phyloP scores from a whole-genome alignment of 1,284 basidiomycete species.

The Leccinum pallidistipes region DNA sequence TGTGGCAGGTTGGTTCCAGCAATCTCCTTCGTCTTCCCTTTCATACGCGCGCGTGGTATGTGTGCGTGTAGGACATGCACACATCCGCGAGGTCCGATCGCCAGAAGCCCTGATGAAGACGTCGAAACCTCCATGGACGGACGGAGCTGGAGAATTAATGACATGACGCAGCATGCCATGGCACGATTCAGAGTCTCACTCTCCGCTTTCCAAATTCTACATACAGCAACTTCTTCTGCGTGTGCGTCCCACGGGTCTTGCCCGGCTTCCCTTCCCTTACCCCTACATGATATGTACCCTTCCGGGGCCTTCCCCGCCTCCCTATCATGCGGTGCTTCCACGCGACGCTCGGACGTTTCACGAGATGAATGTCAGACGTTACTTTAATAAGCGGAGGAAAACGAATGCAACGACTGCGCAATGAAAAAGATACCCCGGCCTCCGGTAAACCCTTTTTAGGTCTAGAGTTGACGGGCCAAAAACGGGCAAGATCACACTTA shows the following conservation, averaged over 20 bases:
- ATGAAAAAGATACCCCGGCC: neutral
- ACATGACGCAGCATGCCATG: neutral
- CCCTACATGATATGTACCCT: neutral
- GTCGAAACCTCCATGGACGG: neutral
- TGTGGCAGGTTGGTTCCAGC: neutral
- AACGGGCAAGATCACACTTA: neutral
- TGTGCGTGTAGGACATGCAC: neutral
- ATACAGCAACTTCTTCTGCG: neutral
- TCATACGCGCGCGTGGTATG: neutral
- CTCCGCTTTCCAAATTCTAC: neutral
- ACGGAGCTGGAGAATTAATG: neutral
- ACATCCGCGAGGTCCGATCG: conserved; percentile 14
- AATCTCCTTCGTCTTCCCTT: neutral
- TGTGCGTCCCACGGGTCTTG: neutral
- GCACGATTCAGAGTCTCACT: neutral
- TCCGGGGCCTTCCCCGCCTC: neutral
- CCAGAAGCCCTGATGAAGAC: conserved; percentile 2
- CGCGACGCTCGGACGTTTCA: conserved; percentile 27
- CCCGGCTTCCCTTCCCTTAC: neutral
- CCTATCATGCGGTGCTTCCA: conserved; percentile 5
- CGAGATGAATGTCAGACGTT: neutral
- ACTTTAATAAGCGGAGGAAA: neutral
- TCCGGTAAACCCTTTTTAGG: conserved; percentile 18
- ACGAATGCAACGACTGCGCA: neutral
- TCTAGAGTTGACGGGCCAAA: neutral